Evolutionary conservation across 1,284 basidiomycete species (phyloP).

Genomic region (Ganoderma multipileum): DNA sequence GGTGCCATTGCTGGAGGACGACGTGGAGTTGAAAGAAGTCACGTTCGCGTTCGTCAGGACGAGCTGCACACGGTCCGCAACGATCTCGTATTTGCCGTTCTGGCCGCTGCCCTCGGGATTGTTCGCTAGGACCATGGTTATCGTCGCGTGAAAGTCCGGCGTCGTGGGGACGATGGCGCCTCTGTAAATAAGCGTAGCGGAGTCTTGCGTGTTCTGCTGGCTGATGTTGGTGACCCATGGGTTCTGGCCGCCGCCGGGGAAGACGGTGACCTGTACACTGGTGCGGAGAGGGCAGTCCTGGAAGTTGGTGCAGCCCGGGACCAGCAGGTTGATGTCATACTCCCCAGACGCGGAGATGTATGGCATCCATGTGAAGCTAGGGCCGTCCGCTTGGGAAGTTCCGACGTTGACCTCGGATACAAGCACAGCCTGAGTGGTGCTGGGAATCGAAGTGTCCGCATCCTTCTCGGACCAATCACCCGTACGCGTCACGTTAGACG

Average conservation of each 20-base stretch:
- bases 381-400: conserved; percentile 63
- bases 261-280: conserved; percentile 83
- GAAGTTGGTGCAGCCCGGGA: conserved; percentile 87
- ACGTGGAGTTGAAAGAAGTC: conserved; percentile 39
- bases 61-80: conserved; percentile 84
- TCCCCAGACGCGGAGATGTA: conserved; percentile 88
- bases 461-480: conserved; percentile 75
- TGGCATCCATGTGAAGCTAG: conserved; percentile 89
- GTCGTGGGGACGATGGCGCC: conserved; percentile 83
- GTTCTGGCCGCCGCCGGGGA: conserved; percentile 71
- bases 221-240: conserved; percentile 76
- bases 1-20: conserved; percentile 41
- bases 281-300: conserved; percentile 86
- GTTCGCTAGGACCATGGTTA: conserved; percentile 74
- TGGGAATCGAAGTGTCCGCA: conserved; percentile 77
- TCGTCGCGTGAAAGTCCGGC: conserved; percentile 74
- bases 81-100: conserved; percentile 74
- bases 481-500: conserved; percentile 68
- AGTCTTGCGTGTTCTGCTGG: conserved; percentile 78
- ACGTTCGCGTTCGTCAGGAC: conserved; percentile 68
- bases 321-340: conserved; percentile 85
- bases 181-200: conserved; percentile 72
- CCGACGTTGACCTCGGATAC: conserved; percentile 73
- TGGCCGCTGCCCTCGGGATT: conserved; percentile 65
- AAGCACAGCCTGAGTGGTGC: conserved; percentile 80